Conservation (phyloP, 441 rosid species). For the Brassica hybrid region DNA sequence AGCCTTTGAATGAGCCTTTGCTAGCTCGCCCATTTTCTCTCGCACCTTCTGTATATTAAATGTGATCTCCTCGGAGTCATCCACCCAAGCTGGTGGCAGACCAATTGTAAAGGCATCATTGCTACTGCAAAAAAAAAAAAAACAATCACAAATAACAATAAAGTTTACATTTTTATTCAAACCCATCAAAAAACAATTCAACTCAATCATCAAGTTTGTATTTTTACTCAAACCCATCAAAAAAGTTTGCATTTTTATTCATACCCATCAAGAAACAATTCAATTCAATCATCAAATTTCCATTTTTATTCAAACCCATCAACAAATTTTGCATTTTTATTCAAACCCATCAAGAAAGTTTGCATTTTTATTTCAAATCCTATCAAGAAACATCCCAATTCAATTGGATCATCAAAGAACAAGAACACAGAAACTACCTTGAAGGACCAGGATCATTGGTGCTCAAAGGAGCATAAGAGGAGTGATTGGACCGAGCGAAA, state of each 20-base stretch:
- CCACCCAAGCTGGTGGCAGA: constrained; percentile 93
- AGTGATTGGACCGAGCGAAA: constrained; percentile 61
- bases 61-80: constrained; percentile 79
- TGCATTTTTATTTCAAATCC: too few species aligned
- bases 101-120: constrained; percentile 74
- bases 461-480: constrained; percentile 77
- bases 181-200: neutral
- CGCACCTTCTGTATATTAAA: constrained; percentile 71
- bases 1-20: constrained; percentile 89
- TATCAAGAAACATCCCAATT: too few species aligned
- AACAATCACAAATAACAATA: constrained; percentile 30
- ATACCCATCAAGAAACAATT: neutral
- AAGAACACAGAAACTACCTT: constrained; percentile 46
- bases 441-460: constrained; percentile 81
- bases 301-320: neutral
- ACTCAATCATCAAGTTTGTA: neutral
- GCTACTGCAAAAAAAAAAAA: constrained; percentile 46
- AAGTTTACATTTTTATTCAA: neutral
- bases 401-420: neutral
- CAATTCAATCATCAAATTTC: neutral
- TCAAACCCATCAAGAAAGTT: neutral
- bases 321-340: neutral
- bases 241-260: neutral
- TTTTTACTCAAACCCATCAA: neutral
- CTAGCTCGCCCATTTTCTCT: constrained; percentile 71